Conservation (phyloP, 2,329 filamentous ascomycete species). For the Aureobasidium sp. region DNA sequence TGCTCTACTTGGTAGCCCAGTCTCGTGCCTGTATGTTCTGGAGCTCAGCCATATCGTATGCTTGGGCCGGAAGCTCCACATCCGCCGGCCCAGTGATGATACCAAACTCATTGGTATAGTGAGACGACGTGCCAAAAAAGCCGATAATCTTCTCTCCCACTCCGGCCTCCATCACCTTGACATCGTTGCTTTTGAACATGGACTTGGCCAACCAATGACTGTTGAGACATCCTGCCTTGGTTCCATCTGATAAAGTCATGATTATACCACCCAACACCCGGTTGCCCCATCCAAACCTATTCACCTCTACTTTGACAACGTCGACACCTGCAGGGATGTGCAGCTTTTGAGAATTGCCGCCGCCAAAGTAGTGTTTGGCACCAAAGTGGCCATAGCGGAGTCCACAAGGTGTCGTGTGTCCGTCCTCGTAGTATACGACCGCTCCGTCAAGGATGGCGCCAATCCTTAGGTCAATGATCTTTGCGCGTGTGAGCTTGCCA, state of each 20-base stretch:
- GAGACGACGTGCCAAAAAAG: conserved; percentile 38
- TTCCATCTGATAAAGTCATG: conserved; percentile 28
- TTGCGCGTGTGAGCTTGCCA: conserved; percentile 33
- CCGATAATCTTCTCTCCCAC: conserved; percentile 39
- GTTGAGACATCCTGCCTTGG: conserved; percentile 28
- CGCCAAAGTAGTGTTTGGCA: conserved; percentile 29
- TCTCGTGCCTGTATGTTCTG: conserved; percentile 27
- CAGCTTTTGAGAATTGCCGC: conserved; percentile 27
- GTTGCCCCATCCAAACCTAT: conserved; percentile 13
- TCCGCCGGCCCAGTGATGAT: conserved; percentile 41
- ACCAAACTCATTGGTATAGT: conserved; percentile 37
- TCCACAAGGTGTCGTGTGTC: conserved; percentile 38
- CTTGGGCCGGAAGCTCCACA: conserved; percentile 33
- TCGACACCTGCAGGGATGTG: conserved; percentile 25
- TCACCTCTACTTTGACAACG: conserved; percentile 30
- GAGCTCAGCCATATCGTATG: conserved; percentile 40
- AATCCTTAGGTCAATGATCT: conserved; percentile 40
- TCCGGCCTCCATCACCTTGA: conserved; percentile 27
- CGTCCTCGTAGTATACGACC: conserved; percentile 41
- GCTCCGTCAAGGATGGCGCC: conserved; percentile 41
- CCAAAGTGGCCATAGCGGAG: conserved; percentile 25
- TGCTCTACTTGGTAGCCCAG: not conserved
- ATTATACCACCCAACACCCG: conserved; percentile 26
- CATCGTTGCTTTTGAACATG: not conserved
- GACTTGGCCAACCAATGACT: conserved; percentile 1